These are phyloP conservation scores for Abrus precatorius DNA, from an alignment of 306 rosid species.

Conservation along the genomic window DNA sequence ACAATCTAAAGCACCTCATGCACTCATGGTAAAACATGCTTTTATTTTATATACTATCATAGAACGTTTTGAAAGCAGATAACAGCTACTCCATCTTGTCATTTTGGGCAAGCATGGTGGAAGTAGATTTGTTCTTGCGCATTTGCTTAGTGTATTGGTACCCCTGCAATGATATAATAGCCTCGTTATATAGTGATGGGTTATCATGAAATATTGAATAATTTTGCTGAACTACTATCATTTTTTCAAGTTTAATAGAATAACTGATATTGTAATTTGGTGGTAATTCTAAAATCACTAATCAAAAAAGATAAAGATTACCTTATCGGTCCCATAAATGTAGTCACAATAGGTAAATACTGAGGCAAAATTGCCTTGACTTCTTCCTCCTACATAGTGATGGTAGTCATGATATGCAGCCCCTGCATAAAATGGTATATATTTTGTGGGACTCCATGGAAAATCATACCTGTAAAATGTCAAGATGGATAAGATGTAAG, in stretches of 20 bases:
- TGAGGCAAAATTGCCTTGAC: conserved; percentile 85
- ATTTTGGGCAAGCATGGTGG: neutral
- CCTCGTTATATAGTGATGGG: neutral
- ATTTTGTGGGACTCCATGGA: conserved; percentile 83
- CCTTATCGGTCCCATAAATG: conserved; percentile 87
- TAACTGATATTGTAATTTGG: neutral
- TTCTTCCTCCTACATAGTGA: conserved; percentile 78
- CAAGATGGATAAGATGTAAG: neutral
- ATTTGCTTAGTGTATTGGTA: conserved; percentile 37
- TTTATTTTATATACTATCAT: neutral
- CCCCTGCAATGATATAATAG: conserved; percentile 36
- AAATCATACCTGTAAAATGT: conserved; percentile 69
- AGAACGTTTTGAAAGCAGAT: neutral
- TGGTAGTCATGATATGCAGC: conserved; percentile 81
- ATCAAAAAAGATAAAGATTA: conserved; percentile 18
- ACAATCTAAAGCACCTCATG: neutral
- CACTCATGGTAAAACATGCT: neutral
- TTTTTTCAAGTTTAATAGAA: neutral
- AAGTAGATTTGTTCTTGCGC: neutral
- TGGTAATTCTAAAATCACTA: neutral
- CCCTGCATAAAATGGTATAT: conserved; percentile 86
- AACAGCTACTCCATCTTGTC: conserved; percentile 34
- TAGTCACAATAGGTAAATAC: conserved; percentile 86
- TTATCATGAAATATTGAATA: neutral
- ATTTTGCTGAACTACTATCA: neutral